Conservation (phyloP, 768 basidiomycete genomes). For the Gloeophyllum trabeum region DNA sequence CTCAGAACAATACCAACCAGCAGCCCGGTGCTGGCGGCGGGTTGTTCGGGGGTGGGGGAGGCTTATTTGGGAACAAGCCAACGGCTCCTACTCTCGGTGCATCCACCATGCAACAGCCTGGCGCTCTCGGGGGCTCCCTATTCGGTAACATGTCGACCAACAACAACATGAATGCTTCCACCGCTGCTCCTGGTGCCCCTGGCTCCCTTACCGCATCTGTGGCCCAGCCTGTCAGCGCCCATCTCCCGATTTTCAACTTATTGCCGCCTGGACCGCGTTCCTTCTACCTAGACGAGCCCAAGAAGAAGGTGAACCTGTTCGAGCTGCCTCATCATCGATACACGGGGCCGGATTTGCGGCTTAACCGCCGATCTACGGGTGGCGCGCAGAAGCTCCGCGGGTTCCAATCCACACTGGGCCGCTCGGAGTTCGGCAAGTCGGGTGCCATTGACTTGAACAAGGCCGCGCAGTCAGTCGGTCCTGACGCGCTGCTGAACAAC, state of each 20-base stretch:
- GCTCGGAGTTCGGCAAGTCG: conserved; percentile 31
- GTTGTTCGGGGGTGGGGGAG: conserved; percentile 44
- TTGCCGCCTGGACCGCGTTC: conserved; percentile 62
- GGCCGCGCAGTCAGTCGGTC: conserved; percentile 29
- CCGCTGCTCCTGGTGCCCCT: conserved; percentile 33
- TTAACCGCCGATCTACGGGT: conserved; percentile 43
- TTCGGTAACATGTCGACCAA: conserved; percentile 19
- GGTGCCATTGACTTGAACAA: conserved; percentile 42
- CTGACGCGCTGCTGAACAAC: conserved; percentile 53
- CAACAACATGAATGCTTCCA: conserved; percentile 27
- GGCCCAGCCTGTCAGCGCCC: conserved; percentile 69
- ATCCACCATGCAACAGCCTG: conserved; percentile 28
- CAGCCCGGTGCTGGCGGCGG: conserved; percentile 15
- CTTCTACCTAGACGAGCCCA: conserved; percentile 42
- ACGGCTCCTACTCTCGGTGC: conserved; percentile 35
- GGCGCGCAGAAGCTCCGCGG: conserved; percentile 60
- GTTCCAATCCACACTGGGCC: conserved; percentile 35
- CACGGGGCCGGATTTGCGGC: conserved; percentile 50
- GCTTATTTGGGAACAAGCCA: conserved; percentile 42
- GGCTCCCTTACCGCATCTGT: conserved; percentile 75
- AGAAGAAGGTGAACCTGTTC: conserved; percentile 68
- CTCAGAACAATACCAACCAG: conserved; percentile 30
- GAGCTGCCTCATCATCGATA: conserved; percentile 68
- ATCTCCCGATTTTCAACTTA: conserved; percentile 65
- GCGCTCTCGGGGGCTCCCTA: conserved; percentile 18